Evolutionary conservation across 2,329 filamentous ascomycete species (phyloP), one percentile per base, ranked within the genome.

Genomic region (Falciphora oryzae): DNA sequence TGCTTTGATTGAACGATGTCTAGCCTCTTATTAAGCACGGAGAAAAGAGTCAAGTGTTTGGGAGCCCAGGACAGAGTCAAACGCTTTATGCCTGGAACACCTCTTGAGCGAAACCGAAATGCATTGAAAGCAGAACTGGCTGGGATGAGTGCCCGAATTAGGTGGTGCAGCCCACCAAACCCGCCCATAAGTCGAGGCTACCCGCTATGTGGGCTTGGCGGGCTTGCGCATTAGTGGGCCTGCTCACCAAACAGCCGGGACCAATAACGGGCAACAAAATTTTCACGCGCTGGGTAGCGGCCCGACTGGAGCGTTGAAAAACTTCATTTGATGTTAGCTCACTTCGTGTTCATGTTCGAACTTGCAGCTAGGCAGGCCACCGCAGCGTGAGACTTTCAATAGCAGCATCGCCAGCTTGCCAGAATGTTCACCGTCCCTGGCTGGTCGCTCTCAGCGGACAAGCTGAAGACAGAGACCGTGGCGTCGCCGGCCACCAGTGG

Each of bases 401-500:
- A 53, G 10, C 44, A 22, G 11, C 22, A 11, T 53, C 44, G 18
- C 22, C 22, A 7, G 8, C 18, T n/a, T n/a, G 18, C 22, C 6
- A 22, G 57, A 25, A 94, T 98, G 94, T 98, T 98, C 76, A 89
- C 93, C 13, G 93, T 98, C 35, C 91, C 91, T 72, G 95, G 95
- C 70, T 97, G 94, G 93, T 92, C 92, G 56, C 83, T 97, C 50
- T 86, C 91, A 65, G 84, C 89, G 67, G 85, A 87, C 69, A 80
- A 79, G 63, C 85, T 96, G 68, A 92, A 92, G 76, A 77, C 86
- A 35, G 92, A 97, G 77, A 83, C 80, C 67, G 72, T 67, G 72
- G 65, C 68, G 67, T 75, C 65, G 13, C n/a, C 60, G 16, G 14
- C 38, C 27, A 13, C 27, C 27, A 3, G 10, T 27, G 60, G 22